A percentile compares a stretch with the other conserved stretches of the same genome.
Evolutionary conservation across 225 moss, liverwort and hornwort genomes (phyloP).

Genomic region (Pleurozium schreberi): DNA sequence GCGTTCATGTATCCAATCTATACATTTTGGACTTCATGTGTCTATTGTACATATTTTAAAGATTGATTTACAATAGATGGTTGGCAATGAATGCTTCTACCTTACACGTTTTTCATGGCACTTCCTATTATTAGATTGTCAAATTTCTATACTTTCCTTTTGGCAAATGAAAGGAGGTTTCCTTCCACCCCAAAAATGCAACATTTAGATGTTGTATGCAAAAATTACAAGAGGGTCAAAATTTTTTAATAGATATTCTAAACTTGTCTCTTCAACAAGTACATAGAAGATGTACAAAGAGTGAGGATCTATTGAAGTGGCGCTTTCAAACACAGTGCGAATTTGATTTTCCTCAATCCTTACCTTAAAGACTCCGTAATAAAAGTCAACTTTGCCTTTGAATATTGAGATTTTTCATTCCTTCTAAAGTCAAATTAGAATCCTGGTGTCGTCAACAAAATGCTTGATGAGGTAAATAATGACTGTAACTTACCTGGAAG

Average conservation of each 20-base stretch:
- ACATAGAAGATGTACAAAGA: not conserved
- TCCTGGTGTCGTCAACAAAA: not conserved
- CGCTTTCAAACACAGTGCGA: not conserved
- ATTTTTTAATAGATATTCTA: not conserved
- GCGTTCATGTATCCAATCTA: not conserved
- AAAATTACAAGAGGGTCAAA: not conserved
- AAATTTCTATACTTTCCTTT: not conserved
- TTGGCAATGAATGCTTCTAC: not conserved
- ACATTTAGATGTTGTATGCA: not conserved
- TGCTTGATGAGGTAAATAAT: not conserved
- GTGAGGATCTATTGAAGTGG: too few species aligned
- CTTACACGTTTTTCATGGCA: too few species aligned
- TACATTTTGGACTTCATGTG: not conserved
- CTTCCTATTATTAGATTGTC: not conserved
- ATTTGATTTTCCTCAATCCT: not conserved
- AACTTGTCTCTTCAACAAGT: not conserved
- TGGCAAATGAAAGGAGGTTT: not conserved
- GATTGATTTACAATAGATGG: not conserved
- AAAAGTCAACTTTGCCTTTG: not conserved
- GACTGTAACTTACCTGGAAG: not conserved
- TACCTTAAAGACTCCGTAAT: not conserved
- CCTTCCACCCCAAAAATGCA: not conserved
- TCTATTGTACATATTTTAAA: not conserved
- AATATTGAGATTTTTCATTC: not conserved
- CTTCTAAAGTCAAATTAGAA: not conserved